phyloP scores from a whole-genome alignment of 2,329 filamentous ascomycete species.

The Trichoderma breve region DNA sequence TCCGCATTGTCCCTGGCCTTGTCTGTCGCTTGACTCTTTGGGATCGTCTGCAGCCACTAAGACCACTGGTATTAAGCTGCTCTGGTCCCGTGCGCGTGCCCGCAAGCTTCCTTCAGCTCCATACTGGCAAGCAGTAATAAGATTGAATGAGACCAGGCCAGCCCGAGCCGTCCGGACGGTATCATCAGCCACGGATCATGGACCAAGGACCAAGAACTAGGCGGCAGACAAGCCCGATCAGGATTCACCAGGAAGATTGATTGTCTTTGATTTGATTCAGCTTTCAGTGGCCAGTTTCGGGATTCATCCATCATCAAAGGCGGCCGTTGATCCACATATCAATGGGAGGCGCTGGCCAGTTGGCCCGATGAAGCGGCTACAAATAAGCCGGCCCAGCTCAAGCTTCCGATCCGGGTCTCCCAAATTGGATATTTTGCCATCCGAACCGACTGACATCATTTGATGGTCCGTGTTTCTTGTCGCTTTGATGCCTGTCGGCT shows the following conservation, averaged over 20 bases:
- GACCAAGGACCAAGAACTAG: background rate
- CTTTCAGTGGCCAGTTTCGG: background rate
- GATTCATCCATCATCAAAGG: background rate
- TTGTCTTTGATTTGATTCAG: background rate
- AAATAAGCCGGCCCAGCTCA: background rate
- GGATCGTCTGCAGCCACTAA: background rate
- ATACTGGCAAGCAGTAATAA: background rate
- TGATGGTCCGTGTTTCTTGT: background rate
- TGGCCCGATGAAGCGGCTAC: background rate
- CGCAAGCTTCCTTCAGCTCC: background rate
- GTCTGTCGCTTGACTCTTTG: background rate
- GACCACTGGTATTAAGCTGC: background rate
- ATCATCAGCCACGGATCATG: background rate
- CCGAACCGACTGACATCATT: background rate
- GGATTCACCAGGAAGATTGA: background rate
- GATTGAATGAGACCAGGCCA: background rate
- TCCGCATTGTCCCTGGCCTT: background rate
- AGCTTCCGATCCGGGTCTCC: background rate
- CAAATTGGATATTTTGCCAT: background rate
- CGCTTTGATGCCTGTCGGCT: background rate
- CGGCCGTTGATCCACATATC: background rate
- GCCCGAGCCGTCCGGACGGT: slow-evolving; percentile 3
- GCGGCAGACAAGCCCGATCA: background rate
- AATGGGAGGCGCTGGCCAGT: background rate
- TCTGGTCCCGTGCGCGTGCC: background rate